phyloP scores from a whole-genome alignment of 23 red algal genomes.

The Gracilaria vermiculophylla region DNA sequence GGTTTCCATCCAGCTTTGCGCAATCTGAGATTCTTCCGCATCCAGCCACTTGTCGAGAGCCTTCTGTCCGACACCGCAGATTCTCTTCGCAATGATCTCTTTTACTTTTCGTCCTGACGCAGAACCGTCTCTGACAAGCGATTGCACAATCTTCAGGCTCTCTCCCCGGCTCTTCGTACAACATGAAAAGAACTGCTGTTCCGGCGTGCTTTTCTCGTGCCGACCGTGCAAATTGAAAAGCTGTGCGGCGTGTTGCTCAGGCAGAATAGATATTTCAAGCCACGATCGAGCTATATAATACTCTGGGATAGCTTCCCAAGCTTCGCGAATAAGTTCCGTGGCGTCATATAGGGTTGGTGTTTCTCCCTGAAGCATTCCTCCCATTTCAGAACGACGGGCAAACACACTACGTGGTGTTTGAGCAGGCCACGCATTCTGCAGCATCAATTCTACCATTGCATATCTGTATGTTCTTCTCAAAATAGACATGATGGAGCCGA shows the following conservation, averaged over 20 bases:
- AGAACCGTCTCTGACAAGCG: not conserved
- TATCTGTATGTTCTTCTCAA: conserved; percentile 3
- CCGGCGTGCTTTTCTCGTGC: conserved; percentile 1
- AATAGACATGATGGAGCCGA: conserved; percentile 4
- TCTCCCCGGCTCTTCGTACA: not conserved
- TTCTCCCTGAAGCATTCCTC: not conserved
- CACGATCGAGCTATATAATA: conserved; percentile 16
- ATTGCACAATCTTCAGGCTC: not conserved
- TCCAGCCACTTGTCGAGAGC: conserved; percentile 21
- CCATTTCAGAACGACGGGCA: conserved; percentile 15
- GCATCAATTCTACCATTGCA: not conserved
- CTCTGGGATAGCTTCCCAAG: conserved; percentile 2
- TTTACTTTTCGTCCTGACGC: not conserved
- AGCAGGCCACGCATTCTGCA: conserved; percentile 16
- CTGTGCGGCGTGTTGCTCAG: conserved; percentile 25
- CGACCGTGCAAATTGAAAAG: not conserved
- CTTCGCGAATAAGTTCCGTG: not conserved
- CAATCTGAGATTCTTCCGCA: not conserved
- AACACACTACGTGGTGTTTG: conserved; percentile 14
- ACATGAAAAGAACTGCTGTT: conserved; percentile 35
- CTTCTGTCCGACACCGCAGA: not conserved
- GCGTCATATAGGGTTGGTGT: not conserved
- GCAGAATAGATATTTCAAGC: conserved; percentile 9
- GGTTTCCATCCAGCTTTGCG: not conserved
- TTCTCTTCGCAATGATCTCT: not conserved